Evolutionary conservation across 2,329 filamentous ascomycete species (phyloP).

Genomic region (Colletotrichum spaethianum): DNA sequence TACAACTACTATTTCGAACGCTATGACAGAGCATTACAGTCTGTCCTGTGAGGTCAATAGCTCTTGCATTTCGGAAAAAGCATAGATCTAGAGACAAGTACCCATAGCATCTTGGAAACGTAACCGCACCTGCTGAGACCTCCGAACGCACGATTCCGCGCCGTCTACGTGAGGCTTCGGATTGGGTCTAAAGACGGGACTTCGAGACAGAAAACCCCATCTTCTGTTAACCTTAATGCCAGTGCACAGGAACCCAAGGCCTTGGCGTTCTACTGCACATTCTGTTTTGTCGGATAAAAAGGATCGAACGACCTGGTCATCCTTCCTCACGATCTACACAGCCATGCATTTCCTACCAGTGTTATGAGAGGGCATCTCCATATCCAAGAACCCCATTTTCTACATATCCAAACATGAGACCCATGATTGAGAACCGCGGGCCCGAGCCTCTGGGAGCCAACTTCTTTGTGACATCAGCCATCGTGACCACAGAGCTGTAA

Average conservation of each 20-base stretch:
- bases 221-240: background rate
- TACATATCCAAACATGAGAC: constrained; percentile 14
- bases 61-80: background rate
- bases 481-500: constrained; percentile 49
- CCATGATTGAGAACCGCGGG: constrained; percentile 49
- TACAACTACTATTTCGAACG: background rate
- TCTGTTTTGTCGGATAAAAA: background rate
- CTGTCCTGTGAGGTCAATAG: background rate
- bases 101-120: background rate
- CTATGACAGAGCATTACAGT: background rate
- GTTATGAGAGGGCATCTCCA: constrained; percentile 26
- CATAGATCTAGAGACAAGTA: background rate
- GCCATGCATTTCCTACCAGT: constrained; percentile 2
- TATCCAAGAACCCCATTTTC: constrained; percentile 19
- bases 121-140: background rate
- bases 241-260: background rate
- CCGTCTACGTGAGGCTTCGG: background rate
- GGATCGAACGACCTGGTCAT: background rate
- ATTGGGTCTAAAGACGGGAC: background rate
- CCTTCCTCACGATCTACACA: background rate
- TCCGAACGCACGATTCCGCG: background rate
- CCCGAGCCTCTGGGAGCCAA: constrained; percentile 52
- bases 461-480: constrained; percentile 47
- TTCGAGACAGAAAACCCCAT: background rate
- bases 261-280: background rate